phyloP scores from a whole-genome alignment of 179 eudicot species.

The Silene vulgaris region DNA sequence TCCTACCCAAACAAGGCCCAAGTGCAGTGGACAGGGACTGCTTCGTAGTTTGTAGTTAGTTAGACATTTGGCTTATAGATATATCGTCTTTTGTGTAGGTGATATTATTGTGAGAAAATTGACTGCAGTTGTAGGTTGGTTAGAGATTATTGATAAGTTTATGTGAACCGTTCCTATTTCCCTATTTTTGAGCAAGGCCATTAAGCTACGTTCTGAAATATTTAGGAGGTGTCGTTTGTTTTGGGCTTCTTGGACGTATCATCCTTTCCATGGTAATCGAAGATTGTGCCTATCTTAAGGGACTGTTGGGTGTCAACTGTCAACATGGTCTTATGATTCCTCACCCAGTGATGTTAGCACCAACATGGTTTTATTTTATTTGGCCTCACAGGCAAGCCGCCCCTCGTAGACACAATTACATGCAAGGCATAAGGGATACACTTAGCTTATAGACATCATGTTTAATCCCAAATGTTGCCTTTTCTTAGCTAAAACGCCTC shows the following conservation, averaged over 20 bases:
- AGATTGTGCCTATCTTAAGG: background rate
- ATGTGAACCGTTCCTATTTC: background rate
- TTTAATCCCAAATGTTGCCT: no score
- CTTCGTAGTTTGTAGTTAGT: background rate
- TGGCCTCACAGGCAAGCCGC: no score
- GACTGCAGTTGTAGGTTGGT: background rate
- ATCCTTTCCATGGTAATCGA: background rate
- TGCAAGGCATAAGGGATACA: no score
- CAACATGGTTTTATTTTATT: background rate
- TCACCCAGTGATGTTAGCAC: background rate
- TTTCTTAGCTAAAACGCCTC: no score
- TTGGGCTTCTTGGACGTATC: background rate
- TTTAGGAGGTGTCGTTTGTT: background rate
- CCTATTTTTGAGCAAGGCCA: background rate
- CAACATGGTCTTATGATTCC: background rate
- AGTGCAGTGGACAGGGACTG: no score
- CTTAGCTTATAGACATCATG: no score
- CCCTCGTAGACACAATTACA: no score
- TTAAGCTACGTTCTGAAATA: background rate
- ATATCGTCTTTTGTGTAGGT: background rate
- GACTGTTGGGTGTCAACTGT: background rate
- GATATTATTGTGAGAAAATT: background rate
- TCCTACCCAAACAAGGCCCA: no score
- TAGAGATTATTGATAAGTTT: background rate
- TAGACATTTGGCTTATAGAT: background rate